Evolutionary conservation across 2,329 filamentous ascomycete genomes (phyloP), one percentile per base, ranked within the genome.

Genomic region (Aspergillus bombycis): DNA sequence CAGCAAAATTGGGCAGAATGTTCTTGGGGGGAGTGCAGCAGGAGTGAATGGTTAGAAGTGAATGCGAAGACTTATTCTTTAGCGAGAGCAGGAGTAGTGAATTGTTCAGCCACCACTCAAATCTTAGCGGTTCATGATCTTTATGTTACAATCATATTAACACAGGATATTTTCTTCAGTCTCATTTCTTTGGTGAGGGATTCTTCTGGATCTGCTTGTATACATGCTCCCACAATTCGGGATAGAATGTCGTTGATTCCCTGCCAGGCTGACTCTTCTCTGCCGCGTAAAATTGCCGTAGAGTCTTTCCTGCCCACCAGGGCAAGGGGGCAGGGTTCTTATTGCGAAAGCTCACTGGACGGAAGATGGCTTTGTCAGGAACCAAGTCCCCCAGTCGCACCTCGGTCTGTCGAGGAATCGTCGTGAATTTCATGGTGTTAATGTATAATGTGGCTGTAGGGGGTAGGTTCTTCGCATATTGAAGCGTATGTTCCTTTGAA

Each of bases 401-500:
- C n/a, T 77, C 72, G 0, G 80, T 78, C 28, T 75, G 72, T 14
- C 77, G 75, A 0, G 80, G 78, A 57, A 82, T 77, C 1, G 78
- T 78, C 7, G 78, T 81, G 61, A 79, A 77, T 41, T 78, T 77
- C 75, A 82, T 82, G 2, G 80, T 83, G 43, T 78, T 80, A 58
- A 83, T 72, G 50, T 78, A 79, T 23, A 84, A 63, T 10, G 73
- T 77, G 8, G 81, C 80, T 11, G 77, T 79, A 8, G 76, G 73
- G 1, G 82, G 82, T 4, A 83, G 70, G 46, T 78, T 78, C 60
- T 78, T 78, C 0, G 79, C 76, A 67, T 82, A 83, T 62, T 78
- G 74, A 48, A 79, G 65, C 19, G 80, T 77, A 21, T 75, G 72
- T 61, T 82, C 78, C 38, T 84, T 85, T 0, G 89, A 90, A 45